These are phyloP conservation scores for Fagus crenata DNA, from an alignment of 306 rosid species.

Conservation along the genomic window DNA sequence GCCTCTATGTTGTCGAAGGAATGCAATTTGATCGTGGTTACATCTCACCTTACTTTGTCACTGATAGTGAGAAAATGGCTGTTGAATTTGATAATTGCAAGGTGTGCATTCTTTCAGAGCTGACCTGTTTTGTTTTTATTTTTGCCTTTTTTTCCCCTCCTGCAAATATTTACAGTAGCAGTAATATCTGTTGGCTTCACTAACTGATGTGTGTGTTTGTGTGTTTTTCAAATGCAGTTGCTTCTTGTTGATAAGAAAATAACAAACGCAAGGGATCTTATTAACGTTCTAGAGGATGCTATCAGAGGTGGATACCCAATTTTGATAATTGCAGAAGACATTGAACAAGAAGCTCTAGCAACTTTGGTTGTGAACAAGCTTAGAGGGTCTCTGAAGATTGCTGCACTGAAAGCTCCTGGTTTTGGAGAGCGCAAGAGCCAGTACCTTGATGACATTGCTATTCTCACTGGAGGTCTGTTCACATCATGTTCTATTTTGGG, in stretches of 20 bases:
- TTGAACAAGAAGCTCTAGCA: slow-evolving; percentile 97
- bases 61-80: slow-evolving; percentile 96
- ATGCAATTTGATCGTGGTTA: slow-evolving; percentile 99
- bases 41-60: slow-evolving; percentile 94
- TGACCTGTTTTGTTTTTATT: background rate
- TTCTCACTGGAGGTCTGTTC: slow-evolving; percentile 79
- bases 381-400: slow-evolving; percentile 95
- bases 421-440: slow-evolving; percentile 99
- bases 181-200: background rate
- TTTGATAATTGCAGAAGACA: slow-evolving; percentile 83
- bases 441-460: slow-evolving; percentile 96
- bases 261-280: slow-evolving; percentile 88
- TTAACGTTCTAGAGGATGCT: slow-evolving; percentile 89
- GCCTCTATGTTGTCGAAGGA: slow-evolving; percentile 92
- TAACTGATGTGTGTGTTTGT: too few relatives aligned
- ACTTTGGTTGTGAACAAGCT: slow-evolving; percentile 96
- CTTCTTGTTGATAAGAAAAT: slow-evolving; percentile 94
- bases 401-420: slow-evolving; percentile 99
- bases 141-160: background rate
- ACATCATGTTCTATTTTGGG: background rate
- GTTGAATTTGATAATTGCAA: slow-evolving; percentile 96
- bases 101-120: slow-evolving; percentile 39
- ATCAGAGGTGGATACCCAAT: slow-evolving; percentile 89
- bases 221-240: slow-evolving; percentile 58
- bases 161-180: background rate